Conservation (phyloP, 257 asterid species). For the Plantago major region DNA sequence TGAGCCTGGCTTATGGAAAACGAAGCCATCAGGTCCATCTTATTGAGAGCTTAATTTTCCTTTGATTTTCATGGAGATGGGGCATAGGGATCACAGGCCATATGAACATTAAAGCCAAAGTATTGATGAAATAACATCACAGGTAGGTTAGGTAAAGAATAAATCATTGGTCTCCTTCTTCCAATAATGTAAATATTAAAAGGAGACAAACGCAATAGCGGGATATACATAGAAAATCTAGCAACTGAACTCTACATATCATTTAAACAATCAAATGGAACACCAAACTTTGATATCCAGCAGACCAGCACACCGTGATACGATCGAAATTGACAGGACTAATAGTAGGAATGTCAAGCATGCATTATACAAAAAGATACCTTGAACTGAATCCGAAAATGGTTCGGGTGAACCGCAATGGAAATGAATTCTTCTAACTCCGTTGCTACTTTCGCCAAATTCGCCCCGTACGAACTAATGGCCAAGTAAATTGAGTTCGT, state of each 20-base stretch:
- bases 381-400: constrained; percentile 51
- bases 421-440: constrained; percentile 38
- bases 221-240: too few species aligned
- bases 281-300: constrained; percentile 7
- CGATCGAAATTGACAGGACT: too few species aligned
- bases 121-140: constrained; percentile 9
- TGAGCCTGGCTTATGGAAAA: not conserved
- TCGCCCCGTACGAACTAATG: too few species aligned
- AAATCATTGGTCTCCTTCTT: not conserved
- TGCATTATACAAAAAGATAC: constrained; percentile 31
- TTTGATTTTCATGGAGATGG: too few species aligned
- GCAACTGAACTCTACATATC: too few species aligned
- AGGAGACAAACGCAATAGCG: too few species aligned
- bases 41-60: too few species aligned
- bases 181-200: constrained; percentile 11
- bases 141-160: constrained; percentile 3
- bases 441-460: constrained; percentile 48
- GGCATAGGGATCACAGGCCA: constrained; percentile 8
- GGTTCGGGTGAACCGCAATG: constrained; percentile 41
- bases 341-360: not conserved
- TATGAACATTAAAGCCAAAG: constrained; percentile 15
- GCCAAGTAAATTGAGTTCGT: too few species aligned
- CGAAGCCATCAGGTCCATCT: too few species aligned
- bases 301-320: constrained; percentile 1
- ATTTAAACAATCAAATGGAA: not conserved